Evolutionary conservation across 306 rosid genomes (phyloP), one percentile per base, ranked within the genome.

Genomic region (Prunus dulcis): DNA sequence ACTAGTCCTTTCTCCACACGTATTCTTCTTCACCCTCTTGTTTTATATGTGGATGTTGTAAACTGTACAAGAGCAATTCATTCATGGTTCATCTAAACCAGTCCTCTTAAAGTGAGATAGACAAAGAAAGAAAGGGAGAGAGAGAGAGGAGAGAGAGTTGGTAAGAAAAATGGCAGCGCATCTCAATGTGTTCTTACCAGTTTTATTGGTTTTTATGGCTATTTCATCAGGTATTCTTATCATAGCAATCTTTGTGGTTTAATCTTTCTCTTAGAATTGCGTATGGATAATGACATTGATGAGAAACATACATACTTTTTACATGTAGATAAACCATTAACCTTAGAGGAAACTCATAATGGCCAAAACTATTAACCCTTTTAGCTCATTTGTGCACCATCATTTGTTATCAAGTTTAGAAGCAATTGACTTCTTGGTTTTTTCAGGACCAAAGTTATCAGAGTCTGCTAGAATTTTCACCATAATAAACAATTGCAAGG

Each of bases 401-500:
- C 12, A 8, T 38, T 46, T 72, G 49, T 5, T 22, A 2, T 72
- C 3, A 14, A 72, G 15, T 61, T 17, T 23, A 11, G 2, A 28
- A 45, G 58, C 27, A 18, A 60, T 45, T 60, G 69, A 62, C 27
- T 45, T 73, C 69, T 46, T 60, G n/a, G 32, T 73, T 45, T 61
- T 46, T 27, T n/a, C 90, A 93, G 98, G 89, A 76, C 76, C 79
- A 50, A 77, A 80, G 62, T 14, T 64, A 0, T 63, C 89, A 2
- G 96, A 90, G 65, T n/a, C 89, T 3, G 91, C 95, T 0, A 84
- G 97, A 82, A 77, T 84, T 43, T 92, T 92, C 87, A 92, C 98
- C 77, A 80, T 95, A 47, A 61, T 78, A 55, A 95, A 95, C 87
- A 81, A 88, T 58, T 95, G 98, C 89, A 85, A 89, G 67, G 98